These are phyloP conservation scores for Teratosphaeria gauchensis DNA, from an alignment of 2,329 filamentous ascomycete genomes.

Conservation along the genomic window DNA sequence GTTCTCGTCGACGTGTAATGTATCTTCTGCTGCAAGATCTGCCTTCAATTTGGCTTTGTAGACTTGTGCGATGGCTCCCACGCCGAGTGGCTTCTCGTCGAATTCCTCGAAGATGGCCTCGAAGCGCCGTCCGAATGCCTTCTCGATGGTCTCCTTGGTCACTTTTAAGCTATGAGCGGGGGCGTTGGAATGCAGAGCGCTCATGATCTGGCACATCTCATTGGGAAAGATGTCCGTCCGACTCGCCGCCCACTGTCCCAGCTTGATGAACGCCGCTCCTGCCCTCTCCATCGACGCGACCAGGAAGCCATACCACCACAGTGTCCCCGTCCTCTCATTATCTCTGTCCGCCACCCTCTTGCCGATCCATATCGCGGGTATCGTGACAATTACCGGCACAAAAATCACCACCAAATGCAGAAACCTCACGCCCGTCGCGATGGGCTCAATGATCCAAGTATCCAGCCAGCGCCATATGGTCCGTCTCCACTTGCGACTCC, in stretches of 20 bases:
- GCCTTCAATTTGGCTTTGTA: constrained; percentile 90
- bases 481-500: constrained; percentile 49
- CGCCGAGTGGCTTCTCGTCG: constrained; percentile 75
- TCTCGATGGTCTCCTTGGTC: constrained; percentile 69
- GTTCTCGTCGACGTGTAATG: constrained; percentile 29
- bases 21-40: constrained; percentile 56
- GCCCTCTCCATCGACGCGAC: constrained; percentile 85
- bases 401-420: constrained; percentile 81
- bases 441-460: constrained; percentile 64
- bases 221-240: constrained; percentile 91
- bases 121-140: constrained; percentile 73
- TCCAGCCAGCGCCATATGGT: constrained; percentile 59
- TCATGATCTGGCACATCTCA: constrained; percentile 89
- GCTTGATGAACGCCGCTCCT: constrained; percentile 95
- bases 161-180: constrained; percentile 77
- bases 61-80: constrained; percentile 93
- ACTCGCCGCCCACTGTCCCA: constrained; percentile 97
- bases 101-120: constrained; percentile 96
- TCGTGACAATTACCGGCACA: constrained; percentile 71
- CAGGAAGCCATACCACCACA: constrained; percentile 92
- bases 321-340: constrained; percentile 67
- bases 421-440: constrained; percentile 81
- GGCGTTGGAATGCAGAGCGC: constrained; percentile 85
- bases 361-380: constrained; percentile 77
- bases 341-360: constrained; percentile 51